Conservation (phyloP, 1,284 basidiomycete genomes). For the Athelia sp. region DNA sequence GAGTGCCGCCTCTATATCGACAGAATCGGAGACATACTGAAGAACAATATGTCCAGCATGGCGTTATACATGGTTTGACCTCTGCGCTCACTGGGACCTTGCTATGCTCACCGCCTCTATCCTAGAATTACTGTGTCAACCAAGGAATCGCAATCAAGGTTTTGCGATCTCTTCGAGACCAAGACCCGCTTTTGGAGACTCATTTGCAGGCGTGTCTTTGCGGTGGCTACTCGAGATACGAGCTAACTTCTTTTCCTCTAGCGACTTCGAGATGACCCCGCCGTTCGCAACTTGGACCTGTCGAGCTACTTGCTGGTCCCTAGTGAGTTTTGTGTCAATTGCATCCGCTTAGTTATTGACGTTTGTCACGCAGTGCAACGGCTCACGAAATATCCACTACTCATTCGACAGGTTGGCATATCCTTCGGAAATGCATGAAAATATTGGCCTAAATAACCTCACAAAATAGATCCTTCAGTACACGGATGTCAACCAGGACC, state of each 20-base stretch:
- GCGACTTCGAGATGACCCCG: constrained; percentile 69
- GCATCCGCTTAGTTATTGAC: not conserved
- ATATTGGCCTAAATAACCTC: not conserved
- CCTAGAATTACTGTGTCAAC: constrained; percentile 91
- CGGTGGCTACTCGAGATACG: not conserved
- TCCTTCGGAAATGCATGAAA: too few species aligned
- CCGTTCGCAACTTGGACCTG: constrained; percentile 80
- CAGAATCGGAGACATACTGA: constrained; percentile 81
- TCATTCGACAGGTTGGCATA: constrained; percentile 67
- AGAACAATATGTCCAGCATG: constrained; percentile 73
- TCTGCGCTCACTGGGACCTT: too few species aligned
- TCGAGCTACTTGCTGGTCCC: constrained; percentile 89
- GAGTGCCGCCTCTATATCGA: constrained; percentile 88
- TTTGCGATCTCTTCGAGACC: constrained; percentile 69
- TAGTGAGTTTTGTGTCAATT: constrained; percentile 46
- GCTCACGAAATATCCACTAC: constrained; percentile 86
- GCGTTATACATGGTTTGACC: constrained; percentile 79
- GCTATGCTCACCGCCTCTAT: too few species aligned
- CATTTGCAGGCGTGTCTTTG: constrained; percentile 64
- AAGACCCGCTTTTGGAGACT: constrained; percentile 58
- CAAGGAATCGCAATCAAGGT: constrained; percentile 78
- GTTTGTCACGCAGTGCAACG: constrained; percentile 80
- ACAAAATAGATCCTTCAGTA: constrained; percentile 70
- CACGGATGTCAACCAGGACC: constrained; percentile 62
- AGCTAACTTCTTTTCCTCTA: constrained; percentile 20